A percentile compares a stretch with the other conserved stretches of the same genome.
Evolutionary conservation across 75 land plant species (phyloP).

Genomic region (Picea glauca): DNA sequence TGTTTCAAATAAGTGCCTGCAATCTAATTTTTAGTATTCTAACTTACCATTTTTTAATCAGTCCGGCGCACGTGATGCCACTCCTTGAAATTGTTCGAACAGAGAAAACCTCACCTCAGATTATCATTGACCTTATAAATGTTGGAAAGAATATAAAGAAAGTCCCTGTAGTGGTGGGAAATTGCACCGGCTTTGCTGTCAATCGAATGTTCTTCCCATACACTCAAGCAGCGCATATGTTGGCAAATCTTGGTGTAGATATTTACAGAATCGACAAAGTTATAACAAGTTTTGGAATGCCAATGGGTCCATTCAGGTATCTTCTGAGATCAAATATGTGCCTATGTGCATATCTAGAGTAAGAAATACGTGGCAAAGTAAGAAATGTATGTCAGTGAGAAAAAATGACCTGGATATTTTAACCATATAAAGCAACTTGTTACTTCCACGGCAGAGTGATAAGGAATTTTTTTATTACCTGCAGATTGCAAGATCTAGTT

Average conservation of each 20-base stretch:
- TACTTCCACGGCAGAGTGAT: background rate
- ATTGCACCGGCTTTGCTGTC: constrained; percentile 95
- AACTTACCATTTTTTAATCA: constrained; percentile 22
- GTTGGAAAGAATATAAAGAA: constrained; percentile 89
- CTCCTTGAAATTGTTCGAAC: constrained; percentile 95
- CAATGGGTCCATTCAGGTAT: constrained; percentile 97
- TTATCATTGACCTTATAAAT: constrained; percentile 79
- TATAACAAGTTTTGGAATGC: constrained; percentile 86
- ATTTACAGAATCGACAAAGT: constrained; percentile 78
- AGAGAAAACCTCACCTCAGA: constrained; percentile 85
- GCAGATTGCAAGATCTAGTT: constrained; percentile 79
- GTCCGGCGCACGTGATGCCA: constrained; percentile 99
- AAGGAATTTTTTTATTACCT: background rate
- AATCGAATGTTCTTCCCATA: constrained; percentile 96
- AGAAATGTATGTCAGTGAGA: background rate
- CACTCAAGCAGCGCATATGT: constrained; percentile 57
- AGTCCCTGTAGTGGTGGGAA: constrained; percentile 93
- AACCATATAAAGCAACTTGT: background rate
- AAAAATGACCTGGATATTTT: background rate
- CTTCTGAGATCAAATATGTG: background rate
- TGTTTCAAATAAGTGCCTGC: background rate
- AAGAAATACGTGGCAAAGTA: background rate
- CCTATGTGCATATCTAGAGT: background rate
- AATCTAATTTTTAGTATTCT: background rate
- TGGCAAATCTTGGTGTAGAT: constrained; percentile 88